These are phyloP conservation scores for Mesembryanthemum crystallinum DNA, from an alignment of 148 eudicot genomes.

Conservation along the genomic window DNA sequence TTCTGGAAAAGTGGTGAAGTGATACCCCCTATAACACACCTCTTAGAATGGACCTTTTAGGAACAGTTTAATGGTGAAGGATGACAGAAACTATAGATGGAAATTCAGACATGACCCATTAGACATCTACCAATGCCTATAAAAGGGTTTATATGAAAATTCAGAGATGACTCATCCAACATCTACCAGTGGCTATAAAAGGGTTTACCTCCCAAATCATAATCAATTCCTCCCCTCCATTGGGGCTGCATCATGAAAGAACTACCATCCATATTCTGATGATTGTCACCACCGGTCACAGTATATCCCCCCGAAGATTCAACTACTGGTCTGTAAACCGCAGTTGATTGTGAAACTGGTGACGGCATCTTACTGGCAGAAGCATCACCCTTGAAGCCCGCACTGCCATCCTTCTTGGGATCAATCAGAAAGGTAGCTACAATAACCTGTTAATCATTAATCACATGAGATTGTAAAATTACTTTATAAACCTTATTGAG, in stretches of 20 bases:
- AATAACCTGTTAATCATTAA: constrained; percentile 49
- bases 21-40: no score
- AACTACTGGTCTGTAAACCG: constrained; percentile 43
- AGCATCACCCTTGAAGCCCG: constrained; percentile 43
- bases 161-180: constrained; percentile 14
- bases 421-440: constrained; percentile 70
- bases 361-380: constrained; percentile 42
- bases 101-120: constrained; percentile 3
- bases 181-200: constrained; percentile 14
- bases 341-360: constrained; percentile 47
- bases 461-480: background rate
- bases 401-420: constrained; percentile 46
- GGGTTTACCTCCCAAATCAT: constrained; percentile 32
- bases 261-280: constrained; percentile 43
- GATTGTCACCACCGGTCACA: constrained; percentile 24
- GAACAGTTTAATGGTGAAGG: no score
- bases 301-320: constrained; percentile 47
- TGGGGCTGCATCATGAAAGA: constrained; percentile 48
- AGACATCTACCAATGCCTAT: constrained; percentile 15
- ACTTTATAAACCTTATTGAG: background rate
- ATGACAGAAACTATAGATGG: no score
- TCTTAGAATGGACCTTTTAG: no score
- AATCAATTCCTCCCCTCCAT: constrained; percentile 35
- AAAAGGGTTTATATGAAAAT: constrained; percentile 2
- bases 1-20: no score